Percentiles rank a stretch among this genome's conserved stretches.
phyloP scores from a whole-genome alignment of 2,329 filamentous ascomycete species.

The Scedosporium boydii region DNA sequence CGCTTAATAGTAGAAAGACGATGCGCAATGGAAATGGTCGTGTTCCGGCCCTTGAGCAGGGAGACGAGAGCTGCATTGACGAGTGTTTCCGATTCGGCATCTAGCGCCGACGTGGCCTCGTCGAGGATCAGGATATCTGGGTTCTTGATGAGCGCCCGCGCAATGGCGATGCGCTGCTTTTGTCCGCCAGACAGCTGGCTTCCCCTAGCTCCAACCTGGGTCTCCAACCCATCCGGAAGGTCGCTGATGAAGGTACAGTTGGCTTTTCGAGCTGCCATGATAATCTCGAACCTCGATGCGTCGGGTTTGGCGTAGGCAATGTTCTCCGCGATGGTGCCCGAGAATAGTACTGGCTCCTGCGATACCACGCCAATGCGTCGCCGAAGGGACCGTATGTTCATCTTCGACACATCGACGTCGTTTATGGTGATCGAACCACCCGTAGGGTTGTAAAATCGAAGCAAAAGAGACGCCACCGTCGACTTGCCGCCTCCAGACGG shows the following conservation, averaged over 20 bases:
- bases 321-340: constrained; percentile 75
- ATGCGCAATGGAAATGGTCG: constrained; percentile 96
- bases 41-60: constrained; percentile 78
- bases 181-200: constrained; percentile 93
- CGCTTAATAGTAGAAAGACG: constrained; percentile 93
- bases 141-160: constrained; percentile 85
- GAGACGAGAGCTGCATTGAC: constrained; percentile 83
- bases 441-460: constrained; percentile 84
- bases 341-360: constrained; percentile 90
- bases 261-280: constrained; percentile 77
- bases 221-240: constrained; percentile 92
- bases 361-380: constrained; percentile 91
- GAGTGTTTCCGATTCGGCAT: constrained; percentile 92
- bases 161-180: constrained; percentile 96
- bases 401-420: constrained; percentile 67
- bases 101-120: constrained; percentile 89
- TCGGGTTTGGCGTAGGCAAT: constrained; percentile 83
- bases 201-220: constrained; percentile 81
- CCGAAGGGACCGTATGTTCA: constrained; percentile 91
- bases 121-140: constrained; percentile 96
- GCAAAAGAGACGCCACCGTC: constrained; percentile 81
- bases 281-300: constrained; percentile 71
- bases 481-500: constrained; percentile 95
- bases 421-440: constrained; percentile 72
- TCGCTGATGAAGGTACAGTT: constrained; percentile 97